Base-by-base conservation (phyloP, 495 filamentous ascomycete species). In the Parathielavia hyrcaniae region DNA sequence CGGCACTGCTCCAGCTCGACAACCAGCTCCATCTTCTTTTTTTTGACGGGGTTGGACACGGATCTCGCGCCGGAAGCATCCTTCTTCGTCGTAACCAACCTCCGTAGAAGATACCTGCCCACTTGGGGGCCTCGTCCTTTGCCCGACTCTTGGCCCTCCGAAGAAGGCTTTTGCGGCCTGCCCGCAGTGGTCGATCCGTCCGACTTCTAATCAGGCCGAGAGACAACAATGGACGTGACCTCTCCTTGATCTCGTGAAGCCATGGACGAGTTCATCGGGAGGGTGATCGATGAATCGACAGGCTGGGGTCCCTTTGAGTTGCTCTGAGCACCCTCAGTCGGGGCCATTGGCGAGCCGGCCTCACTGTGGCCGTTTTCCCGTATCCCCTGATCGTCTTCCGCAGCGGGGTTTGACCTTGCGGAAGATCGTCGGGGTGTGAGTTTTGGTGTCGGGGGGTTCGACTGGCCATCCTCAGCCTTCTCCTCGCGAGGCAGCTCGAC, bases 401-500 rank as follows among this genome's bases (percentile, higher is more conserved):
- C n/a, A 5, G 39, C n/a, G 39, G 6, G 11, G 23, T 48, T 23
- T 5, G 26, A 10, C 9, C 23, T 17, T 34, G 4, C 13, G 5
- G 46, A n/a, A 1, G 46, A 36, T 17, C 47, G 32, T 10, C 17
- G 5, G 1, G 41, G 9, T 1, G 8, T 22, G 32, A 1, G 32
- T 10, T 23, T 22, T 5, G 19, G 17, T 9, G 49, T 13, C 35
- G 35, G 6, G 7, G 49, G 11, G 8, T 46, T n/a, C 39, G 44
- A 48, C 22, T 55, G 40, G 45, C 17, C 5, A 22, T 34, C 26
- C 40, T 22, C 40, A n/a, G 52, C 12, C 5, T 45, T 22, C 17
- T 5, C 26, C 38, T 56, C 60, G 16, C 51, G 53, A 10, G 70
- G 71, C 41, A 77, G 78, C 52, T 85, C 82, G 55, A 87, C 79